A percentile compares a stretch with the other conserved stretches of the same genome.
phyloP scores from a whole-genome alignment of 2,329 filamentous ascomycete species.

The Colletotrichum aenigma region DNA sequence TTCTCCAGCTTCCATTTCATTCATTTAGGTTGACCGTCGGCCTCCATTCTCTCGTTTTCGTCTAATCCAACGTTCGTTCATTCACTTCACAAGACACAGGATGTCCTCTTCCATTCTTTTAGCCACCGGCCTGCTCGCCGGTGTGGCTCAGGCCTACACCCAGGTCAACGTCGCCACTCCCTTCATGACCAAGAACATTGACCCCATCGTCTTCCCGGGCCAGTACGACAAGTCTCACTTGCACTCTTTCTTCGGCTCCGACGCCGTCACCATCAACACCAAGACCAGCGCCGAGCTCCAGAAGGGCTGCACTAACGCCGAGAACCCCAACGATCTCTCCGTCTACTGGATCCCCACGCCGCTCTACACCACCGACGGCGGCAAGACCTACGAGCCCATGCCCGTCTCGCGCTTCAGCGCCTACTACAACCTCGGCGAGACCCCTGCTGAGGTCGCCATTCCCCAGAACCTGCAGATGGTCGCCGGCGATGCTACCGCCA shows the following conservation, averaged over 20 bases:
- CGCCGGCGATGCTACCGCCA: constrained; percentile 42
- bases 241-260: constrained; percentile 40
- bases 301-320: constrained; percentile 45
- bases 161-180: constrained; percentile 23
- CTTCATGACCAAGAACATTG: constrained; percentile 38
- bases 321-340: constrained; percentile 52
- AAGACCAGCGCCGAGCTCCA: constrained; percentile 40
- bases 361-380: constrained; percentile 37
- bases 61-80: neutral
- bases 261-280: constrained; percentile 33
- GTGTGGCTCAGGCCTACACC: constrained; percentile 27
- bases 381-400: constrained; percentile 33
- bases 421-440: constrained; percentile 47
- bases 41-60: neutral
- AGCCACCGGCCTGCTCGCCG: constrained; percentile 9
- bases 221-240: constrained; percentile 34
- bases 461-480: constrained; percentile 48
- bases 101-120: constrained; percentile 20
- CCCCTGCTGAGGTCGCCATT: constrained; percentile 46
- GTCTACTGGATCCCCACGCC: constrained; percentile 51
- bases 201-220: constrained; percentile 36
- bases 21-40: neutral
- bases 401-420: constrained; percentile 44
- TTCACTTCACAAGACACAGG: constrained; percentile 15
- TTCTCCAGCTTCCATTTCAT: neutral